Evolutionary conservation across 169 alveolate genomes (phyloP).

Genomic region (Plasmodium gonderi): DNA sequence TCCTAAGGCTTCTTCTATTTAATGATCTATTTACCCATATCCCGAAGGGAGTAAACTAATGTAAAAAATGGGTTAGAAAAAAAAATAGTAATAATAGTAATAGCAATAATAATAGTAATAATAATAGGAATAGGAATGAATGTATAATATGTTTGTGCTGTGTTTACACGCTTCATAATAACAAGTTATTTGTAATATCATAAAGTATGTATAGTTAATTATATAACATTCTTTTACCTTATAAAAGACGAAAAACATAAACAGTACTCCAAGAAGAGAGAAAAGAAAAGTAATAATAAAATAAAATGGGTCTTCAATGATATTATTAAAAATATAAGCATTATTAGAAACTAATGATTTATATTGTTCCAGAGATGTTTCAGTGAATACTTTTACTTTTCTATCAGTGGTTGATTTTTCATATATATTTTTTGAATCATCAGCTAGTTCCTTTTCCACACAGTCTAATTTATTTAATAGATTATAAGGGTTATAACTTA

Average conservation of each 20-base stretch:
- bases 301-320: not conserved
- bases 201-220: not conserved
- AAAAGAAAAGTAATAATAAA: not conserved
- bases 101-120: no score
- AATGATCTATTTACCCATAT: not conserved
- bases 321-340: not conserved
- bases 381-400: not conserved
- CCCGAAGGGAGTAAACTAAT: not conserved
- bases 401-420: not conserved
- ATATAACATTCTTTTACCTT: not conserved
- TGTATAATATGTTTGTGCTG: not conserved
- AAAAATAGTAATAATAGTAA: no score
- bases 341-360: not conserved
- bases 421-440: not conserved
- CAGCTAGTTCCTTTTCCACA: not conserved
- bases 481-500: not conserved
- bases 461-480: not conserved
- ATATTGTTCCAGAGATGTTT: not conserved
- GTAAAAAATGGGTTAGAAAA: not conserved
- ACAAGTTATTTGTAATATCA: not conserved
- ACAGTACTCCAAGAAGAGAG: not conserved
- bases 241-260: not conserved
- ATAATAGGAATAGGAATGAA: no score
- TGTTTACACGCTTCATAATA: not conserved
- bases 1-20: not conserved